Base-by-base conservation (phyloP, 805 yeast genomes). In the Kodamaea sagamina region DNA sequence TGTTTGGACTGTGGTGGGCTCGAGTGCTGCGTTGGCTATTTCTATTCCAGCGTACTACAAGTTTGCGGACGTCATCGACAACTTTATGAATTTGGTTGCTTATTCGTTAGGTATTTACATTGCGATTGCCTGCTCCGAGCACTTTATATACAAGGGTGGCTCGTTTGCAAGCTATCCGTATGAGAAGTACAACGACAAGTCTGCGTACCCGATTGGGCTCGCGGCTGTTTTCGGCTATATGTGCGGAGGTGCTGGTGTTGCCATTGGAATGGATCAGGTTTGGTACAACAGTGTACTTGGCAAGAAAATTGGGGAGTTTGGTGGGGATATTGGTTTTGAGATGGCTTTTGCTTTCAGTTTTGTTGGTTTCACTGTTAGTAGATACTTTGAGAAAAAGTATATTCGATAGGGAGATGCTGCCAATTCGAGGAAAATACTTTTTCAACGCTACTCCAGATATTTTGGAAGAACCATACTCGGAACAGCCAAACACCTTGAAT, bases 31-130 rank as follows among this genome's bases (percentile, higher is more conserved):
- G 22, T 75, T 90, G 62, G 97, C 89, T 40, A 84, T 90, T 58
- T 81, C 95, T 56, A 89, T 89, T 52, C 95, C 96, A 38, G 96
- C 87, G 40, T 86, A 84, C 71, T 84, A 85, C 72, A 63, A 75
- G 48, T 89, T 90, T 64, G 79, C 74, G 46, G 54, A 62, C 2
- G 89, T 86, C 56, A 85, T 90, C 84, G 74, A 77, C 47, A 81
- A 87, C 68, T 90, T 90, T 69, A 89, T 90, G 97, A 82, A 87
- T 71, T 70, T 89, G 62, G 89, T 90, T 64, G 92, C 87, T 53
- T 90, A 90, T 75, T 89, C 92, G 78, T 75, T 89, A 59, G 87
- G 95, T 46, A 84, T 89, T 57, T 90, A 89, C 69, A 80, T 79
- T 55, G 80, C 86, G 39, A 81, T 90, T 63, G 65, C 79, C 15